These are phyloP conservation scores for Nemophila menziesii DNA, from an alignment of 257 asterid species.

Conservation along the genomic window DNA sequence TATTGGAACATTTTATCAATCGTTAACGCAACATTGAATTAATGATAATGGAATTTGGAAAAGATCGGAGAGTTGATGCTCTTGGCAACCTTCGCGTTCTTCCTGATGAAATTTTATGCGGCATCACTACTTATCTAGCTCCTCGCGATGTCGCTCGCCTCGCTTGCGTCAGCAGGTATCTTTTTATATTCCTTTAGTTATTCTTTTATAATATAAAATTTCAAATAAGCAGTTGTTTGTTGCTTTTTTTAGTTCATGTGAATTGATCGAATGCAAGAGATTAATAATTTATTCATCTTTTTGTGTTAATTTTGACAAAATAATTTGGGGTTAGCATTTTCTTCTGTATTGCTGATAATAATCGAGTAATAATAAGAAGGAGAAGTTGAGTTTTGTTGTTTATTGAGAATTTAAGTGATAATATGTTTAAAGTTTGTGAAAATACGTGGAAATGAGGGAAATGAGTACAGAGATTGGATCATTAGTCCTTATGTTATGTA, in stretches of 20 bases:
- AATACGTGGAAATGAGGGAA: not conserved
- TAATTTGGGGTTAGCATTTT: not conserved
- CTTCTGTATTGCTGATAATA: not conserved
- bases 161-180: conserved; percentile 87
- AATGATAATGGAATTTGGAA: conserved; percentile 6
- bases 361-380: not conserved
- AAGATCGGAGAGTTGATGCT: conserved; percentile 64
- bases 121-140: conserved; percentile 37
- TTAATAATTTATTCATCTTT: too few species aligned
- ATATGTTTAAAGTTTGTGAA: not conserved
- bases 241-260: not conserved
- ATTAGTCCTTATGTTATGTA: too few species aligned
- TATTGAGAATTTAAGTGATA: not conserved
- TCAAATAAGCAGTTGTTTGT: not conserved
- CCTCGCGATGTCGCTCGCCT: conserved; percentile 76
- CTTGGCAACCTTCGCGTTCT: conserved; percentile 62
- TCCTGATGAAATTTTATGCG: conserved; percentile 68
- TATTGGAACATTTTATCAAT: not conserved
- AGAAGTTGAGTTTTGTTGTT: not conserved
- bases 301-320: not conserved
- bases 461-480: not conserved
- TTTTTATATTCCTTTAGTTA: not conserved
- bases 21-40: conserved; percentile 4
- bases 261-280: not conserved
- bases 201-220: too few species aligned